Percentiles rank a stretch among this genome's conserved stretches.
Conservation (phyloP, 1,139 yeast genomes). For the Pichia sp. region DNA sequence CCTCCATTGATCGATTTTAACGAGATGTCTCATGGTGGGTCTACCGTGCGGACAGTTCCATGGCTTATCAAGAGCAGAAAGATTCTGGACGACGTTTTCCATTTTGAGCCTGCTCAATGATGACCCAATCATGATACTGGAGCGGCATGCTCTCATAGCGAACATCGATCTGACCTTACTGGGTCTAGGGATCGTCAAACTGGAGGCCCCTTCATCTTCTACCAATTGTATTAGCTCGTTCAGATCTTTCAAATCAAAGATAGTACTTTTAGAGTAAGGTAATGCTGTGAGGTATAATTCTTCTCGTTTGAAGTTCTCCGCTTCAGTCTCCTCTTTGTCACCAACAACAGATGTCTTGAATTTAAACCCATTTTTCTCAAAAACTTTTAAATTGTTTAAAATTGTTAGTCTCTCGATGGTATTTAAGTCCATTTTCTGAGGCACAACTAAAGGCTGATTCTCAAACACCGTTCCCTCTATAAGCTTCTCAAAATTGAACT, state of each 20-base stretch:
- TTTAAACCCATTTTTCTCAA: slow-evolving; percentile 74
- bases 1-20: slow-evolving; percentile 52
- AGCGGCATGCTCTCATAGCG: slow-evolving; percentile 94
- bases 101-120: slow-evolving; percentile 54
- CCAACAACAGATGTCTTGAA: slow-evolving; percentile 42
- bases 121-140: slow-evolving; percentile 90
- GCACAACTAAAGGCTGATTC: slow-evolving; percentile 68
- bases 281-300: slow-evolving; percentile 44
- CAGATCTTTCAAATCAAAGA: slow-evolving; percentile 65
- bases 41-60: slow-evolving; percentile 99
- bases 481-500: slow-evolving; percentile 76
- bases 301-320: slow-evolving; percentile 49
- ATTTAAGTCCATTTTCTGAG: slow-evolving; percentile 59
- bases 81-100: slow-evolving; percentile 61
- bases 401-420: slow-evolving; percentile 75
- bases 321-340: slow-evolving; percentile 41
- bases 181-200: slow-evolving; percentile 50
- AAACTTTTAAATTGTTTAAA: slow-evolving; percentile 50
- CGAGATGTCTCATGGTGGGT: slow-evolving; percentile 90
- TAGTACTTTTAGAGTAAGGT: slow-evolving; percentile 68
- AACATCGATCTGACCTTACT: slow-evolving; percentile 76
- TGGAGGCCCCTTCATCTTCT: slow-evolving; percentile 34
- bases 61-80: slow-evolving; percentile 78
- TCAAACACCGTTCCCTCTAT: slow-evolving; percentile 52
- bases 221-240: slow-evolving; percentile 68